Percentiles rank a stretch among this genome's conserved stretches.
phyloP scores from a whole-genome alignment of 306 rosid genomes.

The Vachellia pachyceras region DNA sequence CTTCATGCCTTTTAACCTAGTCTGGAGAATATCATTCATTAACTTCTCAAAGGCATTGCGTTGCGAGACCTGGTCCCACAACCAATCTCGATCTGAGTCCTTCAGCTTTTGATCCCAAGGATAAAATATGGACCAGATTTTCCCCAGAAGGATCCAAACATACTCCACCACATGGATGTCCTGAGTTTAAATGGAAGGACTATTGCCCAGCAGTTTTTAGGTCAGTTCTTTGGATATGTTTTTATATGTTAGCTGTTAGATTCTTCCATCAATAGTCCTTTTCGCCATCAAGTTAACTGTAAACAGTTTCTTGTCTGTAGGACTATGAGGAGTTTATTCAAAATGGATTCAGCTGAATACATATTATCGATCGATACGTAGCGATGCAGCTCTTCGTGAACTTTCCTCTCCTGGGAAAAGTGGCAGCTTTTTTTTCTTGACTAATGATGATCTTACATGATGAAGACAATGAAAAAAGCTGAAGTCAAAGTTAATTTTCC shows the following conservation, averaged over 20 bases:
- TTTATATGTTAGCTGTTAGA: background rate
- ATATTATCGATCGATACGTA: conserved; percentile 72
- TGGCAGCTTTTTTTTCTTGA: conserved; percentile 91
- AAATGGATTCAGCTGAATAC: too few relatives aligned
- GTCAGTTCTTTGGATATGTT: conserved; percentile 42
- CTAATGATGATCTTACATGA: conserved; percentile 71
- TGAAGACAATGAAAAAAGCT: too few relatives aligned
- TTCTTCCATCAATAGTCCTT: background rate
- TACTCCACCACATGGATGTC: too few relatives aligned
- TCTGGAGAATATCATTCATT: conserved; percentile 9
- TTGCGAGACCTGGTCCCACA: too few relatives aligned
- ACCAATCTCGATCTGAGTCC: too few relatives aligned
- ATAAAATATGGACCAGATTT: too few relatives aligned
- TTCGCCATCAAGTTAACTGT: background rate
- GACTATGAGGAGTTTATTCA: too few relatives aligned
- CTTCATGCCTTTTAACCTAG: background rate
- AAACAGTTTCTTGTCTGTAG: conserved; percentile 28
- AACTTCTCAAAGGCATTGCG: too few relatives aligned
- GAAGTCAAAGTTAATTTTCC: conserved; percentile 60
- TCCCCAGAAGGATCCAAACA: too few relatives aligned
- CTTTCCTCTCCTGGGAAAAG: conserved; percentile 96
- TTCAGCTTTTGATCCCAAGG: too few relatives aligned
- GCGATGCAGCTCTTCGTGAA: conserved; percentile 85
- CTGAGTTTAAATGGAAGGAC: too few relatives aligned
- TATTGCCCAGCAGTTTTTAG: conserved; percentile 26